These are phyloP conservation scores for Penicillium sumatraense DNA, from an alignment of 2,329 filamentous ascomycete species.

Conservation along the genomic window DNA sequence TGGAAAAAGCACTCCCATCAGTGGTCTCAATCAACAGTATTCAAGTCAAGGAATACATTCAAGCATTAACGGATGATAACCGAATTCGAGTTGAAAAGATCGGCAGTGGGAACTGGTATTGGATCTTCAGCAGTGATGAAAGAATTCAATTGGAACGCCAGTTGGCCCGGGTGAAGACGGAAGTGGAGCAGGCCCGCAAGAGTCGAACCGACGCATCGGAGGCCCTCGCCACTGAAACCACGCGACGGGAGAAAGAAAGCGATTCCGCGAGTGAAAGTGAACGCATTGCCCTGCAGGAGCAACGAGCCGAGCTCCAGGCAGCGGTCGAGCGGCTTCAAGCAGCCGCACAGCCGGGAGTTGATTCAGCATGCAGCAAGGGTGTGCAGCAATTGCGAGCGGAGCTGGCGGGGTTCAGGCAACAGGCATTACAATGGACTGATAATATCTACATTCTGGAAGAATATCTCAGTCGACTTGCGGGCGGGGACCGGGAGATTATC, in stretches of 20 bases:
- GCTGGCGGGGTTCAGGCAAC: conserved; percentile 34
- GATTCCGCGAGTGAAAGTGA: conserved; percentile 22
- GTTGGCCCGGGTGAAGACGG: conserved; percentile 30
- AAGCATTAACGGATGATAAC: conserved; percentile 64
- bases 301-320: conserved; percentile 28
- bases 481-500: conserved; percentile 51
- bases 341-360: conserved; percentile 32
- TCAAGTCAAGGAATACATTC: conserved; percentile 70
- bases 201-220: conserved; percentile 38
- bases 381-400: conserved; percentile 39
- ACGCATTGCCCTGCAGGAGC: conserved; percentile 24
- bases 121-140: conserved; percentile 67
- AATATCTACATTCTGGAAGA: conserved; percentile 50
- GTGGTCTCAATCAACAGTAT: conserved; percentile 68
- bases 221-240: conserved; percentile 43
- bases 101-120: conserved; percentile 74
- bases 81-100: conserved; percentile 71
- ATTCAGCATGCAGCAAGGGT: conserved; percentile 38
- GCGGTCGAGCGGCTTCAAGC: conserved; percentile 40
- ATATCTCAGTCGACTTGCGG: conserved; percentile 42
- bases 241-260: conserved; percentile 32
- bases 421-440: conserved; percentile 48
- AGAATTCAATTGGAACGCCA: conserved; percentile 50
- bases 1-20: conserved; percentile 66
- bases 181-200: conserved; percentile 35